Evolutionary conservation across 1,284 basidiomycete genomes (phyloP), one percentile per base, ranked within the genome.

Genomic region (Stygiomarasmius scandens): DNA sequence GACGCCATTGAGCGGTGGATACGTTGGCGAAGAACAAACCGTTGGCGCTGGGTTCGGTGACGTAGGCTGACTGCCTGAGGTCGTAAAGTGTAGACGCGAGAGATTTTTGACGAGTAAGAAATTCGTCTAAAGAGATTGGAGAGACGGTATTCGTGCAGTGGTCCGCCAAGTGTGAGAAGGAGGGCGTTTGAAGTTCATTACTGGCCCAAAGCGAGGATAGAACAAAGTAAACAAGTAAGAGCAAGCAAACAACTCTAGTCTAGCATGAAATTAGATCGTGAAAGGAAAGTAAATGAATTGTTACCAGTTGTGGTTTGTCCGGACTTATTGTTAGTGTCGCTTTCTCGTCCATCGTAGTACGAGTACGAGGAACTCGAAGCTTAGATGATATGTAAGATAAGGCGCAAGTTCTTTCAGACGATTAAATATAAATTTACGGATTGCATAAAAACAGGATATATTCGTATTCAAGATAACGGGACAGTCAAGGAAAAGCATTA

Each of bases 11-110:
- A 0, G 76, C 63, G 2, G 67, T 67, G 19, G 90, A 89, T 51
- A 91, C 75, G 64, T 93, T 93, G 34, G 79, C 82, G 65, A 84
- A 94, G 77, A 85, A 95, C 1, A 78, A 72, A 0, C 86, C 84
- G 54, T 79, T 89, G 3, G 90, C 80, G 0, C 89, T 86, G 9
- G 92, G 90, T 69, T 94, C 92, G 8, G 87, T 82, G 46, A 94
- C 80, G 65, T 89, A 91, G 23, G 84, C 85, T 3, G 80, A 78
- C 38, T 6, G 12, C 1, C 80, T 78, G 25, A 84, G 70, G 2
- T 69, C 61, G 56, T 77, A 68, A 11, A 91, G 77, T 1, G 71
- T 73, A 16, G 75, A 72, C 0, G 84, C 85, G 27, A 91, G 77
- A 2, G 69, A 60, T 16, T 67, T 72, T 65, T 89, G 89, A 16